Conservation (phyloP, 257 asterid genomes). For the Coffea eugenioides region DNA sequence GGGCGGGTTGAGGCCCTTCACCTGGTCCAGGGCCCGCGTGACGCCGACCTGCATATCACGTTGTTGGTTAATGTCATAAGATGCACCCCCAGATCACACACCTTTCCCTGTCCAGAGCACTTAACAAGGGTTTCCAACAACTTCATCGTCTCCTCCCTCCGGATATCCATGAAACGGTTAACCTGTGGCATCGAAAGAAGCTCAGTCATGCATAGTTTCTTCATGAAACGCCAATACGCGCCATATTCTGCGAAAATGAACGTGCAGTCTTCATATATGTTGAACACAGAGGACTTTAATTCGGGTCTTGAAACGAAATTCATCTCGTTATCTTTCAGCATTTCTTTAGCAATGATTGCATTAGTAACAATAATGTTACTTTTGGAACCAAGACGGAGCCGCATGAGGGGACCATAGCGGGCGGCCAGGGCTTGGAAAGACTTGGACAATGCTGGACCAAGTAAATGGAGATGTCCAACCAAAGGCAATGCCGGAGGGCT, state of each 20-base stretch:
- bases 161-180: constrained; percentile 24
- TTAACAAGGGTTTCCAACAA: constrained; percentile 19
- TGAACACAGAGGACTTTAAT: constrained; percentile 31
- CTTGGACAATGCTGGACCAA: constrained; percentile 58
- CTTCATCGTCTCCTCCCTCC: constrained; percentile 18
- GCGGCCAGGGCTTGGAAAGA: constrained; percentile 43
- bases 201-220: constrained; percentile 61
- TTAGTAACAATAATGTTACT: constrained; percentile 46
- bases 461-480: constrained; percentile 67
- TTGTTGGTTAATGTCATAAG: constrained; percentile 42
- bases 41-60: constrained; percentile 50
- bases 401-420: constrained; percentile 48
- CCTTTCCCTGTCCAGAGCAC: constrained; percentile 23
- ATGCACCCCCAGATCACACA: constrained; percentile 45
- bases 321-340: constrained; percentile 49
- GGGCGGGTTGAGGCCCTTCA: too few species aligned
- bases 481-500: constrained; percentile 56
- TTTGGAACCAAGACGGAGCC: constrained; percentile 38
- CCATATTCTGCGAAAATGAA: constrained; percentile 61
- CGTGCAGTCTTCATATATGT: constrained; percentile 46
- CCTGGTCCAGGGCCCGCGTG: too few species aligned
- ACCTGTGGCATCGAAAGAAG: constrained; percentile 49
- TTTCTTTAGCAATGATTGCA: constrained; percentile 38
- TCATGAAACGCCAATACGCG: constrained; percentile 60
- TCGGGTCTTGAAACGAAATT: constrained; percentile 47